Percentiles rank a stretch among this genome's conserved stretches.
Evolutionary conservation across 2,329 filamentous ascomycete genomes (phyloP).

Genomic region (Pseudopyrenochaeta lycopersici): DNA sequence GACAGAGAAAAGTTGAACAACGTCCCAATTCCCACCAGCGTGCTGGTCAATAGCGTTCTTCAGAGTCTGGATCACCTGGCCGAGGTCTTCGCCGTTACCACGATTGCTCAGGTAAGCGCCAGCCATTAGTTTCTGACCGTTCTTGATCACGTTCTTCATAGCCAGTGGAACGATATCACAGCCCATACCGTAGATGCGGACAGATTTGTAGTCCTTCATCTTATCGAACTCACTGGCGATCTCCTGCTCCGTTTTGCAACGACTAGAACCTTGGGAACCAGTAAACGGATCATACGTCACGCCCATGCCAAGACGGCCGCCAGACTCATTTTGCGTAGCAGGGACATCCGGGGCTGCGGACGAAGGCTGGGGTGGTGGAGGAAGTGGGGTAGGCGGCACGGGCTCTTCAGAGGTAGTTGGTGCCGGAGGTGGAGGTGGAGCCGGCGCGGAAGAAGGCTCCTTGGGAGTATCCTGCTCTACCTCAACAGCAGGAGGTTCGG

Average conservation of each 20-base stretch:
- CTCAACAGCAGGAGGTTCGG: slow-evolving; percentile 14
- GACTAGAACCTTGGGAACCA: slow-evolving; percentile 14
- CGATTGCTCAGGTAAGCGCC: slow-evolving; percentile 73
- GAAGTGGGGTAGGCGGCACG: slow-evolving; percentile 1
- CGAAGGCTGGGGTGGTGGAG: slow-evolving; percentile 7
- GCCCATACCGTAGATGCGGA: slow-evolving; percentile 83
- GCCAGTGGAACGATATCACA: slow-evolving; percentile 76
- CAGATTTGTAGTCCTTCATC: slow-evolving; percentile 66
- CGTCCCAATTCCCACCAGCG: slow-evolving; percentile 67
- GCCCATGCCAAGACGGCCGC: slow-evolving; percentile 33
- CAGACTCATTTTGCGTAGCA: slow-evolving; percentile 1
- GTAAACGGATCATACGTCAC: slow-evolving; percentile 47
- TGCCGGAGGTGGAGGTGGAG: slow-evolving; percentile 6
- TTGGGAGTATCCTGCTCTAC: slow-evolving; percentile 3
- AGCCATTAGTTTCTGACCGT: slow-evolving; percentile 75
- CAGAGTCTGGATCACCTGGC: slow-evolving; percentile 68
- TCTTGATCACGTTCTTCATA: slow-evolving; percentile 68
- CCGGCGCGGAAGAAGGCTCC: not conserved
- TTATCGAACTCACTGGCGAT: slow-evolving; percentile 71
- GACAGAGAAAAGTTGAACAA: slow-evolving; percentile 75
- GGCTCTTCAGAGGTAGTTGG: slow-evolving; percentile 9
- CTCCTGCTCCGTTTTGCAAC: slow-evolving; percentile 72
- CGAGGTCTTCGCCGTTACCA: slow-evolving; percentile 49
- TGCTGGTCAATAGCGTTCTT: slow-evolving; percentile 61
- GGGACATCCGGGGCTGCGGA: slow-evolving; percentile 11